Evolutionary conservation across 495 filamentous ascomycete genomes (phyloP), one percentile per base, ranked within the genome.

Genomic region (Podospora pseudocomata): DNA sequence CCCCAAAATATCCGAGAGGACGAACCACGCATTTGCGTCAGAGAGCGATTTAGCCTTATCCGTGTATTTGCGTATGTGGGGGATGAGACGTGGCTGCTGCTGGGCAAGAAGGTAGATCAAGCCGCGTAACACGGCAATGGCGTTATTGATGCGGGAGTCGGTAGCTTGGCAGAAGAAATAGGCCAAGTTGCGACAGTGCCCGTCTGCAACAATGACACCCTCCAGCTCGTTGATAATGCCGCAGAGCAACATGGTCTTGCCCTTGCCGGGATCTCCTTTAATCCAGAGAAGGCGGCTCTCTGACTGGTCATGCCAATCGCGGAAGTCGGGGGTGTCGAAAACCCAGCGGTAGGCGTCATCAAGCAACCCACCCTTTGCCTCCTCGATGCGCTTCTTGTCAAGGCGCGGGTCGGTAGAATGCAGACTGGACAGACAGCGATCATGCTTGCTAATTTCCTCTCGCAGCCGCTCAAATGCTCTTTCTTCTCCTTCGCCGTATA

Each of bases 181-280:
- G 6, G 58, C 11, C 19, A 60, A 19, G 58, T 15, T 13, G 11
- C 20, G 4, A n/a, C n/a, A n/a, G n/a, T n/a, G n/a, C 3, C 16
- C 54, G 54, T 18, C 78, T 84, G 5, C 75, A 75, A 16, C 83
- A 61, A 11, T 27, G 18, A 16, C 11, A 11, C 49, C 20, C 28
- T 70, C 60, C 30, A 83, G 65, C 19, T 82, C 73, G 23, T 82
- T 65, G 34, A 82, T 79, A 49, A 83, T 79, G 7, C 79, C 79
- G 23, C 72, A 79, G 13, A 85, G 63, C 0, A 84, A 73, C 83
- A 85, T 85, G 1, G 82, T 84, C 74, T 83, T n/a, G n/a, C n/a
- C n/a, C n/a, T n/a, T n/a, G n/a, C n/a, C n/a, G n/a, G n/a, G n/a
- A n/a, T n/a, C n/a, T n/a, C n/a, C n/a, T n/a, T n/a, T n/a, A n/a